phyloP scores from a whole-genome alignment of 176 grass and related monocot species.

The Aegilops tauschii region DNA sequence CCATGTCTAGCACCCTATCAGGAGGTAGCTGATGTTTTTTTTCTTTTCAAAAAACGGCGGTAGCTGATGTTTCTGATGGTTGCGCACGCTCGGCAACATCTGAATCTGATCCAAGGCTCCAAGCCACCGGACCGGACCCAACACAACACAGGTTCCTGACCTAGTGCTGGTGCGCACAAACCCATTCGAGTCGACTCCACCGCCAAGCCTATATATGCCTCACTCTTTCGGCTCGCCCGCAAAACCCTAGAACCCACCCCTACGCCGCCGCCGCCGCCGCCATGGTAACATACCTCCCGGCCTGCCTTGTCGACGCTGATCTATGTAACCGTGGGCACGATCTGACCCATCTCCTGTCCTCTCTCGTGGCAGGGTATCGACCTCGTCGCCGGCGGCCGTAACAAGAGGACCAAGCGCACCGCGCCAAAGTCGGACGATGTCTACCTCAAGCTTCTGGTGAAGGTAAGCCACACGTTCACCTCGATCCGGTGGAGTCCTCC shows the following conservation, averaged over 20 bases:
- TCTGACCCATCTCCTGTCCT: not conserved
- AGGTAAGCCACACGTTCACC: conserved; percentile 27
- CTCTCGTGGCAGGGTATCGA: conserved; percentile 48
- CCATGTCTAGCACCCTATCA: not conserved
- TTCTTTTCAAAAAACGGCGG: no score
- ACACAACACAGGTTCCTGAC: not conserved
- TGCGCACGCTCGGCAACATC: not conserved
- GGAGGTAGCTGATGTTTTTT: no score
- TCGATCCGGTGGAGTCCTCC: not conserved
- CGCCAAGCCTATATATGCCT: conserved; percentile 38
- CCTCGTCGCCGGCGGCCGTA: conserved; percentile 52
- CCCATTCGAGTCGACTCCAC: conserved; percentile 9
- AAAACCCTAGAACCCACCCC: conserved; percentile 56
- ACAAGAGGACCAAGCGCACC: conserved; percentile 60
- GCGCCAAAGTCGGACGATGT: conserved; percentile 69
- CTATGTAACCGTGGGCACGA: not conserved
- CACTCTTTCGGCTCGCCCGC: conserved; percentile 21
- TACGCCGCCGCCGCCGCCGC: conserved; percentile 5
- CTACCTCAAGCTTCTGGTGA: conserved; percentile 88
- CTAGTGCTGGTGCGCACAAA: not conserved
- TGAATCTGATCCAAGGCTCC: not conserved
- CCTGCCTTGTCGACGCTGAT: not conserved
- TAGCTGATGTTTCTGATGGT: not conserved
- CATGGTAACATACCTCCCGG: conserved; percentile 40
- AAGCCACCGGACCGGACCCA: not conserved